Conservation (phyloP, 2,329 filamentous ascomycete genomes). For the Fusarium paranaense region DNA sequence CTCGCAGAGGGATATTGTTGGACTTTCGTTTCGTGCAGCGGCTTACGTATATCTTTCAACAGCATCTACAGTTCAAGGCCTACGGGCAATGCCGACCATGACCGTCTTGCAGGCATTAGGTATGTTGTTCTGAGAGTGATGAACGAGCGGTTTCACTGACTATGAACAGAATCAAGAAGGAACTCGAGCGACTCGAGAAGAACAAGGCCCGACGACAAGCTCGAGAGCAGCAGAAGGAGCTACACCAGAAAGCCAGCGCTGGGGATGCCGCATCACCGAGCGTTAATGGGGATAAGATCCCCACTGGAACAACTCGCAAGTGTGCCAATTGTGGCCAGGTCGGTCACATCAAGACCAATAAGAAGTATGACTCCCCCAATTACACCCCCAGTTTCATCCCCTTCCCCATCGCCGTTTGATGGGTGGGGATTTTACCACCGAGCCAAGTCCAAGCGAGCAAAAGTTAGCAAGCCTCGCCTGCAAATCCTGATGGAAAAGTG, state of each 20-base stretch:
- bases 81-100: slow-evolving; percentile 63
- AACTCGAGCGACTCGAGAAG: slow-evolving; percentile 85
- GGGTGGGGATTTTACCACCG: slow-evolving; percentile 45
- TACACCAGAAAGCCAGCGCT: slow-evolving; percentile 59
- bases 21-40: slow-evolving; percentile 49
- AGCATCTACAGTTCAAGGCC: slow-evolving; percentile 63
- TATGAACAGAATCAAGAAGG: slow-evolving; percentile 60
- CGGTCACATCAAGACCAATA: slow-evolving; percentile 99
- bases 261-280: slow-evolving; percentile 65
- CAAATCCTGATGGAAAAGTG: slow-evolving; percentile 38
- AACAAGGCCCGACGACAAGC: slow-evolving; percentile 92
- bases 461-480: slow-evolving; percentile 32
- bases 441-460: slow-evolving; percentile 27
- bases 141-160: slow-evolving; percentile 22
- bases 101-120: slow-evolving; percentile 60
- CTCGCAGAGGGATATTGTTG: slow-evolving; percentile 46
- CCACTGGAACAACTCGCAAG: slow-evolving; percentile 82
- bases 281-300: slow-evolving; percentile 61
- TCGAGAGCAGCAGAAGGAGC: slow-evolving; percentile 88
- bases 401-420: slow-evolving; percentile 48
- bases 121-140: slow-evolving; percentile 35
- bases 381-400: slow-evolving; percentile 39
- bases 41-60: slow-evolving; percentile 55
- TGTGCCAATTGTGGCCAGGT: slow-evolving; percentile 98
- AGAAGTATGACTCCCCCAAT: slow-evolving; percentile 75